Conservation (phyloP, 805 yeast genomes). For the Starmerella powellii region DNA sequence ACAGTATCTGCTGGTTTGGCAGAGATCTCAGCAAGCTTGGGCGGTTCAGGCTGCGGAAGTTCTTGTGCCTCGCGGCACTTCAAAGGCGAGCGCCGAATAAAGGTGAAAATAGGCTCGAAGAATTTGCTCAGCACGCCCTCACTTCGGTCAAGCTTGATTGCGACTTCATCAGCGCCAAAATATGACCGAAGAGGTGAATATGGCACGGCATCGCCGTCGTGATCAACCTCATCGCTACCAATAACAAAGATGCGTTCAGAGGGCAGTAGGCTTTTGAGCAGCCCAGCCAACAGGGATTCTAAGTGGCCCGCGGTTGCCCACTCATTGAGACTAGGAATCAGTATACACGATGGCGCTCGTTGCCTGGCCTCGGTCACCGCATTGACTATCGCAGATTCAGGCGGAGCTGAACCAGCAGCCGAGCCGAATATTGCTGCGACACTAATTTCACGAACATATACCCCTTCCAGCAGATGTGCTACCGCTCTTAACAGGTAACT, state of each 20-base stretch:
- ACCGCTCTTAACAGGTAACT: constrained; percentile 73
- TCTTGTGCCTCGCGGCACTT: constrained; percentile 56
- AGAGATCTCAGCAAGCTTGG: constrained; percentile 3
- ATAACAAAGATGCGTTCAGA: constrained; percentile 63
- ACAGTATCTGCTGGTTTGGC: too few species aligned
- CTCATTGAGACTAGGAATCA: constrained; percentile 65
- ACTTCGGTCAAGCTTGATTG: constrained; percentile 32
- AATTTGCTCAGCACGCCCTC: constrained; percentile 39
- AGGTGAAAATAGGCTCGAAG: constrained; percentile 42
- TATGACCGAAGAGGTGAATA: constrained; percentile 36
- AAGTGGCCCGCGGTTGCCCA: constrained; percentile 59
- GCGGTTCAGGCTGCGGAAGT: constrained; percentile 24
- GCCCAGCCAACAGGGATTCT: constrained; percentile 50
- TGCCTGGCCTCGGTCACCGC: constrained; percentile 76
- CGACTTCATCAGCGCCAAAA: constrained; percentile 43
- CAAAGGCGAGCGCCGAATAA: constrained; percentile 54
- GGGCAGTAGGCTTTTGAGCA: constrained; percentile 55
- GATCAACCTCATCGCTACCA: constrained; percentile 46
- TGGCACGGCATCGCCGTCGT: constrained; percentile 32
- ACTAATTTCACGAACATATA: constrained; percentile 72
- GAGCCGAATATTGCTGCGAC: constrained; percentile 51
- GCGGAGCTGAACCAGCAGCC: constrained; percentile 41
- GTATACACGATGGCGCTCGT: constrained; percentile 77
- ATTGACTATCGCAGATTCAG: constrained; percentile 76
- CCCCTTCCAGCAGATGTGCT: constrained; percentile 73